Base-by-base conservation (phyloP, 2,329 filamentous ascomycete genomes). In the Hirsutella thompsonii region DNA sequence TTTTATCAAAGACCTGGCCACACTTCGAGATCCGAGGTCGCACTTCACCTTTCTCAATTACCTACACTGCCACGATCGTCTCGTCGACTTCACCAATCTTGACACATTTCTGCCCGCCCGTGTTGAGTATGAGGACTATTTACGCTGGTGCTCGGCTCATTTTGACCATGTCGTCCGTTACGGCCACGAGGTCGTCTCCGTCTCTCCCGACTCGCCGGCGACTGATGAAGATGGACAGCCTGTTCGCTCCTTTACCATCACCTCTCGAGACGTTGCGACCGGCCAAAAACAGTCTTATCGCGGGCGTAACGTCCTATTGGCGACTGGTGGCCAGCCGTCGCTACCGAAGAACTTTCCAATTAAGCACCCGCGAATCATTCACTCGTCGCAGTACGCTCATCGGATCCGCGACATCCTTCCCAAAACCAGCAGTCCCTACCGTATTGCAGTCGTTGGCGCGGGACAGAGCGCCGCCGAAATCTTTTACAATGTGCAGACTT, bases 11-110 rank as follows among this genome's bases (percentile, higher is more conserved):
- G 90, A 96, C 57, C 76, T 96, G 60, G 90, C 90, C 3, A 92
- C 86, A 3, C 70, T 94, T 50, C 76, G 90, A 43, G 81, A 96
- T 57, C 90, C 90, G 8, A 77, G 83, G 47, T 94, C 85, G 49
- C 75, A 88, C 53, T 96, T 96, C 62, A 96, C 90, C 13, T 96
- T 95, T 64, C 69, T 94, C 56, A 95, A 95, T 64, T 96, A 96
- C 60, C 75, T 96, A 11, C 83, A 93, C 64, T 64, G 74, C 51
- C 82, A 93, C 52, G 72, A 73, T 42, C 75, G 90, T n/a, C 71
- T 96, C 32, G 77, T 94, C 38, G 80, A 90, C 50, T 96, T 96
- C 55, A 88, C 84, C 52, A 96, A 96, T 63, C 66, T 96, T 38
- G 74, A 77, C 53, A 95, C 90, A 1, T 95, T 95, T 65, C 64